Base-by-base conservation (phyloP, 2,329 filamentous ascomycete genomes). In the Clarireedia sp. region DNA sequence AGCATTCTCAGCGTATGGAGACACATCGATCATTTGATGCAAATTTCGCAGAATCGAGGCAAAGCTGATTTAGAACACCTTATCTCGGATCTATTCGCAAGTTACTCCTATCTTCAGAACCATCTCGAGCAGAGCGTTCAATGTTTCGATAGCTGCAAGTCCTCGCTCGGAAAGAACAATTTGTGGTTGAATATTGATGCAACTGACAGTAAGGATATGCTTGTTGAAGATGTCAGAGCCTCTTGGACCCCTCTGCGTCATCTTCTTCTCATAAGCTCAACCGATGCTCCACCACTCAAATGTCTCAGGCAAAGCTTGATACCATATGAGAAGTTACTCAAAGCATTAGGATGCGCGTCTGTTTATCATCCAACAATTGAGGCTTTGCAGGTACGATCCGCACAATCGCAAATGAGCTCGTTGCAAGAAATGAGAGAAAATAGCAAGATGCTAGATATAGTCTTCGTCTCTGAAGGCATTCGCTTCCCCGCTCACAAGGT, bases 191-290 rank as follows among this genome's bases (percentile, higher is more conserved):
- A 66, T 45, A 24, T 62, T 6, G 53, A 54, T 9, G 45, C 54
- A 1, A 36, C 23, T 33, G 43, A 60, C 21, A 33, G 40, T 1
- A 43, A 50, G 0, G 17, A 1, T 16, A 43, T 60, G 5, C 5
- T 41, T 8, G 10, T 63, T 8, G 44, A 47, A 3, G 57, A 65
- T 17, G 29, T 66, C n/a, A 12, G 26, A 16, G 46, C 41, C 17
- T 61, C 57, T 9, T 67, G 63, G 65, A 48, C 57, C 5, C 48
- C 43, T 2, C 47, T 62, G n/a, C 36, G 58, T 3, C 37, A 61
- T 2, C 60, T 67, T 2, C 57, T 66, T 2, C 47, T 66, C 3
- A 62, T 58, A 0, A 67, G 61, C 43, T 62, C 64, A 1, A 59
- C 48, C 19, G 66, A 67, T 56, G 57, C 59, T 8, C 62, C 62